phyloP scores from a whole-genome alignment of 768 basidiomycete species.

The Glaciozyma martinii region DNA sequence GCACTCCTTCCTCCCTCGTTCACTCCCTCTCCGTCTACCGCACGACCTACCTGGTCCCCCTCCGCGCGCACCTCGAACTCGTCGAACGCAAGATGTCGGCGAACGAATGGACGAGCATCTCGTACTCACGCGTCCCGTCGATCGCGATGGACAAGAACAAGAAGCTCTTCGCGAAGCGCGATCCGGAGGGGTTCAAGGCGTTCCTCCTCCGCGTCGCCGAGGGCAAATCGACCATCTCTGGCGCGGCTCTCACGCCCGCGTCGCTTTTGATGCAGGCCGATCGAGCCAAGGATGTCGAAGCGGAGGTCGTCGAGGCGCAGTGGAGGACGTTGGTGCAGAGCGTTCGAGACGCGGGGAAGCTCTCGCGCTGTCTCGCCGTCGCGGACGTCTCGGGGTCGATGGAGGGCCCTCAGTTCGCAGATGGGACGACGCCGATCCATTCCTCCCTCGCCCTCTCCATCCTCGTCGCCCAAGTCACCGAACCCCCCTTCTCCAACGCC shows the following conservation, averaged over 20 bases:
- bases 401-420: constrained; percentile 42
- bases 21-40: constrained; percentile 41
- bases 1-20: not conserved
- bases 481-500: constrained; percentile 54
- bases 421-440: constrained; percentile 46
- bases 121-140: constrained; percentile 54
- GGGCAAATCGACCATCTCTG: constrained; percentile 53
- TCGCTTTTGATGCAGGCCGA: constrained; percentile 30
- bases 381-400: constrained; percentile 71
- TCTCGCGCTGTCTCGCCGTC: constrained; percentile 57
- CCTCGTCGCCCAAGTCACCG: constrained; percentile 54
- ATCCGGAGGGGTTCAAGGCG: constrained; percentile 49
- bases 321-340: constrained; percentile 55
- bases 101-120: constrained; percentile 45
- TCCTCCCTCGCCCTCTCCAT: constrained; percentile 60
- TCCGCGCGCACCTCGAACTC: constrained; percentile 46
- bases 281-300: constrained; percentile 35
- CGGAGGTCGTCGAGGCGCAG: constrained; percentile 54
- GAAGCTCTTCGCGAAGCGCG: constrained; percentile 51
- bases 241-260: constrained; percentile 48
- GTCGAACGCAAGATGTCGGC: constrained; percentile 59
- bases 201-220: constrained; percentile 54
- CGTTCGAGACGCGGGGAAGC: constrained; percentile 49
- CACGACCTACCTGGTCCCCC: constrained; percentile 53
- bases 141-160: constrained; percentile 56